These are phyloP conservation scores for Yamadazyma diddensiae DNA, from an alignment of 1,139 yeast genomes.

Conservation along the genomic window DNA sequence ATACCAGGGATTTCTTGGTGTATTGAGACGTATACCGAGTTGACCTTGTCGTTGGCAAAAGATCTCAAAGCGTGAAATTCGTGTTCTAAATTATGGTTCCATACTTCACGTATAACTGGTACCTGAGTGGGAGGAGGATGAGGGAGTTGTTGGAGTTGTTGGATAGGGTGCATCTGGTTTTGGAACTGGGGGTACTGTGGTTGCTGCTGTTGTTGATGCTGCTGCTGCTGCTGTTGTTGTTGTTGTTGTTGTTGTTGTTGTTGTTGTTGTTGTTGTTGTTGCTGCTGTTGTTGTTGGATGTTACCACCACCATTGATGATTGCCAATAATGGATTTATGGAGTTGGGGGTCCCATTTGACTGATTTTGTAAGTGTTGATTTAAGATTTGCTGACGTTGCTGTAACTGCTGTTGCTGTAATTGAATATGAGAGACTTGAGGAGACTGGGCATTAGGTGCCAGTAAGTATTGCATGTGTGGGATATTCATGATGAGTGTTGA, in stretches of 20 bases:
- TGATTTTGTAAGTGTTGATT: constrained; percentile 35
- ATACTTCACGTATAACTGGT: constrained; percentile 65
- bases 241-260: constrained; percentile 17
- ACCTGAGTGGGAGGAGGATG: constrained; percentile 15
- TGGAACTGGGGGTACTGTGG: constrained; percentile 13
- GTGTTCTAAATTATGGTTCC: constrained; percentile 80
- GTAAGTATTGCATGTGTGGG: constrained; percentile 44
- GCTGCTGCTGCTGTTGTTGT: constrained; percentile 18
- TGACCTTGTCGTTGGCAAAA: constrained; percentile 61
- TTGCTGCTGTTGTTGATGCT: constrained; percentile 12
- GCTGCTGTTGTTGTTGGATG: constrained; percentile 19
- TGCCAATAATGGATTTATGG: constrained; percentile 37
- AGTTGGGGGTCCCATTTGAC: constrained; percentile 12
- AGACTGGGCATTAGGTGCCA: constrained; percentile 34
- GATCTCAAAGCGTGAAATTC: constrained; percentile 76
- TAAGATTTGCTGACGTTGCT: constrained; percentile 39
- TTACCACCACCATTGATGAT: constrained; percentile 30
- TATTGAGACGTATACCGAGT: constrained; percentile 59
- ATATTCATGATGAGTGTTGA: constrained; percentile 9
- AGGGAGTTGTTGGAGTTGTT: constrained; percentile 13
- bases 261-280: constrained; percentile 20
- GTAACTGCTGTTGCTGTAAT: constrained; percentile 38
- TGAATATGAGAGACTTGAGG: constrained; percentile 40
- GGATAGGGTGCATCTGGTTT: constrained; percentile 11
- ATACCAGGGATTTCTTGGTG: constrained; percentile 96